phyloP scores from a whole-genome alignment of 2,329 filamentous ascomycete genomes.

The Neonectria punicea region DNA sequence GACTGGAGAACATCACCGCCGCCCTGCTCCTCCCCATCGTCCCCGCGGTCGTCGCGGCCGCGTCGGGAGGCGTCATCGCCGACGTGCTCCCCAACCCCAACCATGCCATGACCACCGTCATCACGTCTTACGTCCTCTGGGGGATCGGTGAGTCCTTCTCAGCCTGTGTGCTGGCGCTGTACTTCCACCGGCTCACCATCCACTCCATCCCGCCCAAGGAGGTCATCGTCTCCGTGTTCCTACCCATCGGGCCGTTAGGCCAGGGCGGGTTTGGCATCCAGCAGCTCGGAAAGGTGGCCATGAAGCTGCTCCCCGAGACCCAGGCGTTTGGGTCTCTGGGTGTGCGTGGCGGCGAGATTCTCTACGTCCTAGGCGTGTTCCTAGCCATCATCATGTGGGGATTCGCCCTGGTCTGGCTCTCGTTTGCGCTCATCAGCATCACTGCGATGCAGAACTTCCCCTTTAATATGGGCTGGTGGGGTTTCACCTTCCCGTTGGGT shows the following conservation, averaged over 20 bases:
- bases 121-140: slow-evolving; percentile 76
- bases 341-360: slow-evolving; percentile 52
- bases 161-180: slow-evolving; percentile 71
- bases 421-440: slow-evolving; percentile 55
- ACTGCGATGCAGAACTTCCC: slow-evolving; percentile 53
- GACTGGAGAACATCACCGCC: slow-evolving; percentile 69
- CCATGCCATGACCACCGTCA: slow-evolving; percentile 69
- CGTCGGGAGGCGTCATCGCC: slow-evolving; percentile 72
- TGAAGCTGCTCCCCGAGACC: slow-evolving; percentile 52
- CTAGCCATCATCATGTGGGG: slow-evolving; percentile 57
- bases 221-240: slow-evolving; percentile 73
- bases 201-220: slow-evolving; percentile 74
- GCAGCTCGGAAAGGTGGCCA: slow-evolving; percentile 61
- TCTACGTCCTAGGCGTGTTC: slow-evolving; percentile 68
- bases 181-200: slow-evolving; percentile 74
- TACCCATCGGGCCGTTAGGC: slow-evolving; percentile 74
- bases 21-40: slow-evolving; percentile 74
- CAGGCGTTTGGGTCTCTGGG: slow-evolving; percentile 58
- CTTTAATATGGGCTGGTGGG: slow-evolving; percentile 62
- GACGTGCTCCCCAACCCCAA: slow-evolving; percentile 64
- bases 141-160: slow-evolving; percentile 70
- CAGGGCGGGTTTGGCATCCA: slow-evolving; percentile 71
- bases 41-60: slow-evolving; percentile 72
- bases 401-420: slow-evolving; percentile 57
- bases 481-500: slow-evolving; percentile 59